These are phyloP conservation scores for Auxenochlorella protothecoides DNA, from an alignment of 139 green algal species.

Conservation along the genomic window DNA sequence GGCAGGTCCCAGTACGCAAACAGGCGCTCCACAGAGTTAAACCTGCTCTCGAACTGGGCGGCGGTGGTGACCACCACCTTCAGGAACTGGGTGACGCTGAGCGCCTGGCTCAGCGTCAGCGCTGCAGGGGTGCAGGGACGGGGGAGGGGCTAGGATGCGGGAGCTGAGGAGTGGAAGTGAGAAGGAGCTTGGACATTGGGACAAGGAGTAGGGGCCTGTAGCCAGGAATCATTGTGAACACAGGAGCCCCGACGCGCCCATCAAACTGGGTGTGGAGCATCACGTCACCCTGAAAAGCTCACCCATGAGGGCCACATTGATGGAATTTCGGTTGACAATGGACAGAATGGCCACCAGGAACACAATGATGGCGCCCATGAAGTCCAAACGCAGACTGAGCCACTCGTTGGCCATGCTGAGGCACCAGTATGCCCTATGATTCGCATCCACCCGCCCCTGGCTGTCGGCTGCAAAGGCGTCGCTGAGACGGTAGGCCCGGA, in stretches of 20 bases:
- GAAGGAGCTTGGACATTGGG: too few species aligned
- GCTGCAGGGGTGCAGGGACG: not conserved
- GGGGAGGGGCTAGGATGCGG: too few species aligned
- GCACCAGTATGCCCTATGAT: conserved; percentile 61
- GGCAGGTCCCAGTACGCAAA: conserved; percentile 51
- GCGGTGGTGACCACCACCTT: conserved; percentile 69
- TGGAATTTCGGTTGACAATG: not conserved
- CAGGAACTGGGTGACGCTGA: conserved; percentile 77
- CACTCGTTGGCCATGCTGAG: conserved; percentile 64
- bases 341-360: conserved; percentile 45
- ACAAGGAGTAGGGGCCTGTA: too few species aligned
- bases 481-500: conserved; percentile 58
- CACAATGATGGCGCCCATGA: conserved; percentile 56
- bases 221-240: too few species aligned
- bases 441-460: conserved; percentile 50
- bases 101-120: conserved; percentile 44
- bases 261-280: too few species aligned
- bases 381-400: conserved; percentile 76
- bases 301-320: too few species aligned
- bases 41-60: conserved; percentile 73
- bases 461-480: conserved; percentile 42
- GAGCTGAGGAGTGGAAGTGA: too few species aligned
- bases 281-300: too few species aligned
- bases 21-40: conserved; percentile 93
- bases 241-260: too few species aligned